phyloP scores from a whole-genome alignment of 371 early-diverging fungal species.

The Enterocytospora artemiae region DNA sequence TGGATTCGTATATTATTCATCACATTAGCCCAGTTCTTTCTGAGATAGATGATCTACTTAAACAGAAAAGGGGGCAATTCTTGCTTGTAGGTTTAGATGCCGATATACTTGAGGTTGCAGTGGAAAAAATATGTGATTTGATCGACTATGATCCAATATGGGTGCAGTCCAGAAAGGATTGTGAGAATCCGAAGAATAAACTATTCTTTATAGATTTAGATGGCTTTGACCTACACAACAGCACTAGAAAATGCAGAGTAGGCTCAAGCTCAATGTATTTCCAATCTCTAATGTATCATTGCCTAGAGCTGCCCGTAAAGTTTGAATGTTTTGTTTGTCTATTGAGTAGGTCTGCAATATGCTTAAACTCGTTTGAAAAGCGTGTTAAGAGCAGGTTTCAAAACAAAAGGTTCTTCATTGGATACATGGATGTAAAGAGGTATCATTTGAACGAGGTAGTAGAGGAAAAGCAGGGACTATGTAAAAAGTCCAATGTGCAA shows the following conservation, averaged over 20 bases:
- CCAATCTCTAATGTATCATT: slow-evolving; percentile 40
- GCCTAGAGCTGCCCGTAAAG: slow-evolving; percentile 20
- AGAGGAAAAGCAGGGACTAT: not conserved
- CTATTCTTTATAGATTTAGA: slow-evolving; percentile 33
- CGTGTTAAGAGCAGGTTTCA: slow-evolving; percentile 40
- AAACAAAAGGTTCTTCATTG: slow-evolving; percentile 24
- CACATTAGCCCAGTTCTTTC: too few species aligned
- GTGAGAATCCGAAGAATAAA: slow-evolving; percentile 14
- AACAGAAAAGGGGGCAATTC: slow-evolving; percentile 1
- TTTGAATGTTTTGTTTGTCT: slow-evolving; percentile 18
- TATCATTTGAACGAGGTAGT: not conserved
- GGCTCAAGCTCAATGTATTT: not conserved
- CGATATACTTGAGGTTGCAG: not conserved
- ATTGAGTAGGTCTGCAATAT: slow-evolving; percentile 11
- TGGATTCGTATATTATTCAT: too few species aligned
- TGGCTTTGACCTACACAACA: too few species aligned
- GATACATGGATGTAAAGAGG: slow-evolving; percentile 8
- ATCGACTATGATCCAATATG: slow-evolving; percentile 1
- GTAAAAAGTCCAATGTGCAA: not conserved
- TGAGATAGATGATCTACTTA: not conserved
- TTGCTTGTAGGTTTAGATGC: too few species aligned
- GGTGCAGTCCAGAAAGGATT: slow-evolving; percentile 5
- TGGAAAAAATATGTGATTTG: not conserved
- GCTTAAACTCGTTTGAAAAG: slow-evolving; percentile 38
- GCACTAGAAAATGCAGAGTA: too few species aligned